Conservation (phyloP, 2,329 filamentous ascomycete genomes). For the Microcera coccophila region DNA sequence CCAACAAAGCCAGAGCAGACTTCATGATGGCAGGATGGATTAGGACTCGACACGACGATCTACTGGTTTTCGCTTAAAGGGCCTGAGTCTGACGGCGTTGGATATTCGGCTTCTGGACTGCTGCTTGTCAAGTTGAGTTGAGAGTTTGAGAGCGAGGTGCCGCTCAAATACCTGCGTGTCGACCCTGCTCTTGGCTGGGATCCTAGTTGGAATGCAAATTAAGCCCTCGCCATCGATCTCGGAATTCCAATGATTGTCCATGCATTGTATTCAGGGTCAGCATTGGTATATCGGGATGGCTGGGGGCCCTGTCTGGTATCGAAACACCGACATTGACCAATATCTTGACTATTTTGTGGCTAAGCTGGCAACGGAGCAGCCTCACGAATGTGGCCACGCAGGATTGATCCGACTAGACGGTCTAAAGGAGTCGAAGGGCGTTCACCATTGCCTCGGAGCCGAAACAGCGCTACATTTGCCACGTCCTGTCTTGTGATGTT, state of each 20-base stretch:
- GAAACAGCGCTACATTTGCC: not conserved
- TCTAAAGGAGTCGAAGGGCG: not conserved
- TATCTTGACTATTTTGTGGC: too few relatives aligned
- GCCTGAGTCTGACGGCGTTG: not conserved
- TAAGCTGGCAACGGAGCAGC: too few relatives aligned
- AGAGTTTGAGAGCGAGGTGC: slow-evolving; percentile 2
- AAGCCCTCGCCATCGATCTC: not conserved
- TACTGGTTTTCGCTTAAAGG: not conserved
- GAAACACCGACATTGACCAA: not conserved
- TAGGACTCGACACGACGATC: too few relatives aligned
- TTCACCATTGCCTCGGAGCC: not conserved
- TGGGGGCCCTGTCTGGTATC: not conserved
- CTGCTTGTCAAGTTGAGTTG: not conserved
- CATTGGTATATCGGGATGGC: not conserved
- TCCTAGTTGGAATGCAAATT: slow-evolving; percentile 18
- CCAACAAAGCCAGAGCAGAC: slow-evolving; percentile 19
- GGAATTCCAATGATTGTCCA: not conserved
- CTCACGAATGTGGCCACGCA: too few relatives aligned
- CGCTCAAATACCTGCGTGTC: slow-evolving; percentile 16
- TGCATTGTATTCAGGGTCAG: not conserved
- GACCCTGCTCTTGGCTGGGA: not conserved
- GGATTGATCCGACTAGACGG: not conserved
- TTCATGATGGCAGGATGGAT: slow-evolving; percentile 11
- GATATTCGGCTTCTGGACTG: too few relatives aligned
- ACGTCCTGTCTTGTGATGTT: not conserved